Evolutionary conservation across 1,284 basidiomycete genomes (phyloP).

Genomic region (Trichosporon sp.): DNA sequence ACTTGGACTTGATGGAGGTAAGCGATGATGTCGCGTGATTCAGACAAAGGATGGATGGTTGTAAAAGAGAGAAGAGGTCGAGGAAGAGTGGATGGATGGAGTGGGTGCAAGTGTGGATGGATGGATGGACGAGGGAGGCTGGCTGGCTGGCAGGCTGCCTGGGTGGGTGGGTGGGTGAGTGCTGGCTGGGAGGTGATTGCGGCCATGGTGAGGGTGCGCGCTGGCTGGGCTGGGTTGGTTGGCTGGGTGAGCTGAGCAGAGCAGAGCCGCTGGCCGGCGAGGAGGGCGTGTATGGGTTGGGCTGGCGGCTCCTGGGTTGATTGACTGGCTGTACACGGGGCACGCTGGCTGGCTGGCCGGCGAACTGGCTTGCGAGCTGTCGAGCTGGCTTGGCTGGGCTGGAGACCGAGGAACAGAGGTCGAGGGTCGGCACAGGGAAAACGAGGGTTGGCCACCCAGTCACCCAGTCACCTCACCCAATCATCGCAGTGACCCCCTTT

Average conservation of each 20-base stretch:
- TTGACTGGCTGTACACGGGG: too few relatives aligned
- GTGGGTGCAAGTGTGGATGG: conserved; percentile 6
- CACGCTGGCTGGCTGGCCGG: not conserved
- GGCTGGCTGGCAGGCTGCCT: conserved; percentile 16
- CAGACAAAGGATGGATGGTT: conserved; percentile 17
- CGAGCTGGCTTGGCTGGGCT: not conserved
- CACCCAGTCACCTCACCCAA: not conserved
- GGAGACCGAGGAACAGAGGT: conserved; percentile 11
- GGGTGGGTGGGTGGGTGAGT: not conserved
- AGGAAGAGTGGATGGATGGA: conserved; percentile 18
- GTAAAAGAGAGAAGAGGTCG: conserved; percentile 9
- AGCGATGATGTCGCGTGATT: conserved; percentile 13
- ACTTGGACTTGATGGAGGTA: conserved; percentile 5
- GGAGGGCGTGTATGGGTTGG: conserved; percentile 12
- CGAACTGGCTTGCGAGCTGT: not conserved
- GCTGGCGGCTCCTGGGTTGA: not conserved
- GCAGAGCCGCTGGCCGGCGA: not conserved
- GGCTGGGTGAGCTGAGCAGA: not conserved
- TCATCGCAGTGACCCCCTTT: not conserved
- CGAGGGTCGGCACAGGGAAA: not conserved
- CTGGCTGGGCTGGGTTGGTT: not conserved
- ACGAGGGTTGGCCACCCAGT: conserved; percentile 13
- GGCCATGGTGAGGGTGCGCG: conserved; percentile 4
- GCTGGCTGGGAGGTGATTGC: not conserved
- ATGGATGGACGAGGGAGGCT: conserved; percentile 14